phyloP scores from a whole-genome alignment of 805 yeast species.

The Candida endomychidarum region DNA sequence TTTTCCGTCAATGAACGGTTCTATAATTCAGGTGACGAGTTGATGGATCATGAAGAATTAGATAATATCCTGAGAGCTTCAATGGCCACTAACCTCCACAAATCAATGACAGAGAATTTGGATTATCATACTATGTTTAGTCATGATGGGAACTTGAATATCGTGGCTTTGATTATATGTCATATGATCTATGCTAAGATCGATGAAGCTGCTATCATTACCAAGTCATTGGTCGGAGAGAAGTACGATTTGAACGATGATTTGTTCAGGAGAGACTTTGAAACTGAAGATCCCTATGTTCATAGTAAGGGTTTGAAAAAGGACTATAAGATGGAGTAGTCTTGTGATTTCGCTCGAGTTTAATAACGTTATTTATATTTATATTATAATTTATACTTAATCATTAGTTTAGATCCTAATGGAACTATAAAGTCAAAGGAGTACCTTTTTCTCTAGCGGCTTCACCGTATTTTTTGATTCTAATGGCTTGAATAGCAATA shows the following conservation, averaged over 20 bases:
- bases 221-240: constrained; percentile 36
- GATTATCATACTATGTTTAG: constrained; percentile 28
- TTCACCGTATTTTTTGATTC: constrained; percentile 98
- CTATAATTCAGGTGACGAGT: constrained; percentile 14
- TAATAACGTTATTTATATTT: too few relatives aligned
- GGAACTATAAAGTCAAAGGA: constrained; percentile 45
- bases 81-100: constrained; percentile 7
- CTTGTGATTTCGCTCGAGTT: too few relatives aligned
- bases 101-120: constrained; percentile 20
- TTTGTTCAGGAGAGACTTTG: constrained; percentile 2
- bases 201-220: constrained; percentile 29
- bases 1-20: constrained; percentile 26
- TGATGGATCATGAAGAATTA: background rate
- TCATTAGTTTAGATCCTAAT: background rate
- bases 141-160: constrained; percentile 30
- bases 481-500: constrained; percentile 96
- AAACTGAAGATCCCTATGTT: background rate
- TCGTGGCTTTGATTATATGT: constrained; percentile 26
- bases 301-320: constrained; percentile 1
- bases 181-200: constrained; percentile 31
- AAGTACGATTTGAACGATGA: constrained; percentile 25
- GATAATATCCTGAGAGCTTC: constrained; percentile 1
- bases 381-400: too few relatives aligned
- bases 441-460: constrained; percentile 81
- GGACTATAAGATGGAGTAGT: too few relatives aligned